Evolutionary conservation across 306 rosid species (phyloP).

Genomic region (Inga oerstediana): DNA sequence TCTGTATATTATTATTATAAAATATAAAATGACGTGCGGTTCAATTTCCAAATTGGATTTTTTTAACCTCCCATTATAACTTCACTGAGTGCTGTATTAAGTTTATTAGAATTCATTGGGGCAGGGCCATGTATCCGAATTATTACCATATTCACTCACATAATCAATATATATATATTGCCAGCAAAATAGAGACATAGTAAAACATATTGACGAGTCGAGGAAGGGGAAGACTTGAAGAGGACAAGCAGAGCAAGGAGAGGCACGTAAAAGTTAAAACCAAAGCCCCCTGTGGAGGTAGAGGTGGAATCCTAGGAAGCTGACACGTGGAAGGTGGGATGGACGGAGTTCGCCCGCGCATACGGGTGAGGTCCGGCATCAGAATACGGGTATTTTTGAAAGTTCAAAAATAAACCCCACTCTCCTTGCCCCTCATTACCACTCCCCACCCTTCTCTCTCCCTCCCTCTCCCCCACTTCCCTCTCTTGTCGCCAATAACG

Average conservation of each 20-base stretch:
- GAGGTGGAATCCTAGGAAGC: constrained; percentile 30
- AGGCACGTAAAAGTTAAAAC: constrained; percentile 6
- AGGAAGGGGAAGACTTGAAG: background rate
- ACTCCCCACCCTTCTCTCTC: constrained; percentile 8
- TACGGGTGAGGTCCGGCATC: constrained; percentile 20
- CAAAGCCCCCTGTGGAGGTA: background rate
- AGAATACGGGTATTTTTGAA: constrained; percentile 56
- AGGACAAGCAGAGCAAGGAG: background rate
- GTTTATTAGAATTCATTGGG: too few species aligned
- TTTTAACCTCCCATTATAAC: too few species aligned
- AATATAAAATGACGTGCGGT: too few species aligned
- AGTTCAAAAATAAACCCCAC: constrained; percentile 52
- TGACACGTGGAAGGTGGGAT: constrained; percentile 31
- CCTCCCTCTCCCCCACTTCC: background rate
- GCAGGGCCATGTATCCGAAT: too few species aligned
- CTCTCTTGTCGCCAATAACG: constrained; percentile 27
- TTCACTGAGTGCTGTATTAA: too few species aligned
- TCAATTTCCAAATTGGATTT: too few species aligned
- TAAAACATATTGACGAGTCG: background rate
- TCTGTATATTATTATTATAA: background rate
- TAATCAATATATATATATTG: too few species aligned
- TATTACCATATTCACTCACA: too few species aligned
- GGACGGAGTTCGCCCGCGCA: constrained; percentile 46
- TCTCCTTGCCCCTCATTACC: background rate
- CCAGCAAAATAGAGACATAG: too few species aligned